Conservation (phyloP, 2,329 filamentous ascomycete species). For the Ramularia collo-cygni region DNA sequence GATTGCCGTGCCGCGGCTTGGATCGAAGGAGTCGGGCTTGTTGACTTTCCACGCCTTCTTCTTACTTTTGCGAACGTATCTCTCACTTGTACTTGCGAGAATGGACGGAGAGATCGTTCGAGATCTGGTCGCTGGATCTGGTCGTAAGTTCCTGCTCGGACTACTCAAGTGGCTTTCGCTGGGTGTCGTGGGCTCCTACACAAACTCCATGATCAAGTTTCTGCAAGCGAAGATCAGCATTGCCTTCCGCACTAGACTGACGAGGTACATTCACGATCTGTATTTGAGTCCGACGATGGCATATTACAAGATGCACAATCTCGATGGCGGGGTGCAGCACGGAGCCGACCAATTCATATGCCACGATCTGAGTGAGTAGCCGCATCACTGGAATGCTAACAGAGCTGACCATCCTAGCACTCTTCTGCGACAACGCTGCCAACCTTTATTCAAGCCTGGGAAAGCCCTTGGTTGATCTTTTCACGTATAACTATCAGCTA, state of each 20-base stretch:
- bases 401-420: slow-evolving; percentile 15
- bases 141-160: slow-evolving; percentile 78
- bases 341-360: slow-evolving; percentile 96
- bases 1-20: slow-evolving; percentile 95
- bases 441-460: slow-evolving; percentile 91
- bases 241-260: slow-evolving; percentile 89
- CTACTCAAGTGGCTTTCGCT: slow-evolving; percentile 93
- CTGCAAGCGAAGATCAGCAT: slow-evolving; percentile 97
- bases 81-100: slow-evolving; percentile 86
- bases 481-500: slow-evolving; percentile 97
- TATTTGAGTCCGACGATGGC: slow-evolving; percentile 93
- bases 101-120: slow-evolving; percentile 94
- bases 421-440: slow-evolving; percentile 89
- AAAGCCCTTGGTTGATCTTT: slow-evolving; percentile 95
- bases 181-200: slow-evolving; percentile 89
- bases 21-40: slow-evolving; percentile 89
- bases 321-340: slow-evolving; percentile 88
- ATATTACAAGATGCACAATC: slow-evolving; percentile 89
- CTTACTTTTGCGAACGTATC: slow-evolving; percentile 83
- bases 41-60: slow-evolving; percentile 85
- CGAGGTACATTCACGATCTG: slow-evolving; percentile 92
- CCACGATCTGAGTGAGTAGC: slow-evolving; percentile 67
- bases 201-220: slow-evolving; percentile 98
- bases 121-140: slow-evolving; percentile 91
- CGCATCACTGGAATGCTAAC: too few species aligned